phyloP scores from a whole-genome alignment of 345 rosid species.

The Camelina neglecta region DNA sequence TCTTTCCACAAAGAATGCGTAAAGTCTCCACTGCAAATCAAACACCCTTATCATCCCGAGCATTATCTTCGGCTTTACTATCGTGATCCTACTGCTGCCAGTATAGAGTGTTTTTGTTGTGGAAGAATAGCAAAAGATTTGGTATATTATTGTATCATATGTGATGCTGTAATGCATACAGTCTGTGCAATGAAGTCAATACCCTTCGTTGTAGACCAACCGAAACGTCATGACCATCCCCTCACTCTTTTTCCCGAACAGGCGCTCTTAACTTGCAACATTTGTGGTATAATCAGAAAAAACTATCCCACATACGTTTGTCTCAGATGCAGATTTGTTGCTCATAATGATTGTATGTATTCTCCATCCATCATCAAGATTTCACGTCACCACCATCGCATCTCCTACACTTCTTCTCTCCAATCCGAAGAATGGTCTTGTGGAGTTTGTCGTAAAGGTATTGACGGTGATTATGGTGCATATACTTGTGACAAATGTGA shows the following conservation, averaged over 20 bases:
- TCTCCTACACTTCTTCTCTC: constrained; percentile 4
- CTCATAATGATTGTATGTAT: not conserved
- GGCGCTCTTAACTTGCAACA: not conserved
- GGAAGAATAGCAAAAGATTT: not conserved
- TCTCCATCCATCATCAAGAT: constrained; percentile 19
- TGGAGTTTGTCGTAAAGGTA: constrained; percentile 13
- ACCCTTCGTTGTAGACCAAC: not conserved
- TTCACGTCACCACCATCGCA: constrained; percentile 15
- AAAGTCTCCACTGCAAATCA: constrained; percentile 9
- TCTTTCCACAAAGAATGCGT: not conserved
- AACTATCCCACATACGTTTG: not conserved
- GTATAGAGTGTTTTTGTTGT: not conserved
- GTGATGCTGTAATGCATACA: not conserved
- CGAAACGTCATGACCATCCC: constrained; percentile 1
- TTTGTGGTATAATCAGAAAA: constrained; percentile 11
- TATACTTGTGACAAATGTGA: constrained; percentile 18
- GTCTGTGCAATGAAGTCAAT: not conserved
- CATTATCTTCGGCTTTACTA: not conserved
- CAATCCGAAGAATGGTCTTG: not conserved
- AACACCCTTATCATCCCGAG: constrained; percentile 3
- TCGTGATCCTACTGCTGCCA: not conserved
- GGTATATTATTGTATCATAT: constrained; percentile 6
- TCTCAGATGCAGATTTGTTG: constrained; percentile 8
- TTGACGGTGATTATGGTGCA: not conserved
- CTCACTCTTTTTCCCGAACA: not conserved